These are phyloP conservation scores for Diaporthe sp. DNA, from an alignment of 2,329 filamentous ascomycete genomes.

Conservation along the genomic window DNA sequence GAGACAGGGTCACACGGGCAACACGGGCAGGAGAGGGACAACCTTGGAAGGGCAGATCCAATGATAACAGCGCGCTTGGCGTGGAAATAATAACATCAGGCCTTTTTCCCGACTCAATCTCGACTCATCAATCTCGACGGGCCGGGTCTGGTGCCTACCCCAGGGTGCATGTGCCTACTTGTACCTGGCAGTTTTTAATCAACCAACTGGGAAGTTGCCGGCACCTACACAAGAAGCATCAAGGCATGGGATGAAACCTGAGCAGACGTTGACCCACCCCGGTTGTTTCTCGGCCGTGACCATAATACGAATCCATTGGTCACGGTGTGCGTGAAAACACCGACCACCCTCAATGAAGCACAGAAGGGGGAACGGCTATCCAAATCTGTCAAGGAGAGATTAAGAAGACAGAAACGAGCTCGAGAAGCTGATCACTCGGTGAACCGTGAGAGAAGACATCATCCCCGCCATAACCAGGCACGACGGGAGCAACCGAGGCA, in stretches of 20 bases:
- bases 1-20: conserved; percentile 14
- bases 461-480: background rate
- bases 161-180: background rate
- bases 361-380: background rate
- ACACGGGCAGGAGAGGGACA: background rate
- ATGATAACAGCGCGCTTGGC: conserved; percentile 25
- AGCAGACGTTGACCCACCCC: background rate
- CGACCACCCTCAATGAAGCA: background rate
- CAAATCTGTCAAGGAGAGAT: conserved; percentile 8
- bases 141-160: background rate
- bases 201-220: conserved; percentile 21
- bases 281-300: conserved; percentile 10
- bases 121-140: conserved; percentile 3
- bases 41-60: conserved; percentile 1
- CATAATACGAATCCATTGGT: conserved; percentile 21
- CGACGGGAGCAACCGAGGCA: conserved; percentile 18
- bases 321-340: background rate
- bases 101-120: background rate
- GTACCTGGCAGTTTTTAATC: background rate
- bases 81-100: conserved; percentile 19
- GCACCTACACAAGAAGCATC: conserved; percentile 12
- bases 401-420: background rate
- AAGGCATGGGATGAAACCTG: conserved; percentile 28
- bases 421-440: background rate
- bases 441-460: background rate